Base-by-base conservation (phyloP, 78 protist species). In the Cavenderia fasciculata region DNA sequence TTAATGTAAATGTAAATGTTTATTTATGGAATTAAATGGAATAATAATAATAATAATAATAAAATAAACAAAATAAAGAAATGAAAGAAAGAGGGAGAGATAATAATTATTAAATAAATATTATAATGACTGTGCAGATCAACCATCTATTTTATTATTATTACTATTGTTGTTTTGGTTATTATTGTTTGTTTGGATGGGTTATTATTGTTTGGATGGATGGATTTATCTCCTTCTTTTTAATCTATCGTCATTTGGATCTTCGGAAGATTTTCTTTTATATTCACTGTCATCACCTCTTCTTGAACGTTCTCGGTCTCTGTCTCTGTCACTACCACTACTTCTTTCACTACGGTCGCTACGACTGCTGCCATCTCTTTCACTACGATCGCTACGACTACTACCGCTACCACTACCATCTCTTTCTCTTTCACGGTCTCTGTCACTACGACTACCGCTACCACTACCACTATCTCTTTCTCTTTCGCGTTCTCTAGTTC, bases 211-310 rank as follows among this genome's bases (percentile, higher is more conserved):
- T n/a, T n/a, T n/a, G n/a, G n/a, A n/a, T n/a, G n/a, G n/a, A n/a
- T n/a, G n/a, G n/a, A 27, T 51, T 72, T 63, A 86, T 57, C 84
- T 74, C 44, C 93, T 72, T 59, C 84, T 71, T 47, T 65, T 69
- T 72, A 57, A 75, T 54, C 87, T 54, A 52, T 74, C 79, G 31
- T 73, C 70, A 44, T 59, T 72, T 33, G 14, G 72, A n/a, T 47
- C 23, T 8, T 75, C 78, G 1, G 47, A 59, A 2, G 52, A 19
- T 52, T 71, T 78, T 78, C 87, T 62, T 78, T 78, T 78, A 65
- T 74, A 74, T 29, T 74, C 85, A 23, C 43, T 44, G n/a, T 78
- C 59, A 25, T 27, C 25, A 11, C 40, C 18, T 5, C 51, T 16
- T 43, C 29, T 23, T 25, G 33, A 29, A 33, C 57, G 40, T 4